phyloP scores from a whole-genome alignment of 2,329 filamentous ascomycete species.

The Keithomyces neogunnii region DNA sequence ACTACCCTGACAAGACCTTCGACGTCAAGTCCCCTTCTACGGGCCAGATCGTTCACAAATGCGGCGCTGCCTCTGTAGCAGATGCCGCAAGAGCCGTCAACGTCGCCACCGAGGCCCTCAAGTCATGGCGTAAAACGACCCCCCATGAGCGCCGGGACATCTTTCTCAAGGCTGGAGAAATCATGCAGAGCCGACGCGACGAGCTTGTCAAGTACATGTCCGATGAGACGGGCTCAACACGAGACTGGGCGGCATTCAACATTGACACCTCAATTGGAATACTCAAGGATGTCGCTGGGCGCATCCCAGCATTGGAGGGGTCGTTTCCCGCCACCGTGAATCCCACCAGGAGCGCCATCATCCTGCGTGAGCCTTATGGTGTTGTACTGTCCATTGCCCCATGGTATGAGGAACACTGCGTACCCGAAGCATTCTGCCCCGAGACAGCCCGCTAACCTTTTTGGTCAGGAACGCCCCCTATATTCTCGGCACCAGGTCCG shows the following conservation, averaged over 20 bases:
- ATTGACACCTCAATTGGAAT: slow-evolving; percentile 25
- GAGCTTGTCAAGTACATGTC: slow-evolving; percentile 55
- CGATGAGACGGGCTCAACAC: slow-evolving; percentile 34
- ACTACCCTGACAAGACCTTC: slow-evolving; percentile 38
- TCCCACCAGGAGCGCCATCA: slow-evolving; percentile 40
- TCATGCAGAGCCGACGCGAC: slow-evolving; percentile 49
- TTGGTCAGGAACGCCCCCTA: slow-evolving; percentile 47
- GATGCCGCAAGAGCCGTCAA: slow-evolving; percentile 45
- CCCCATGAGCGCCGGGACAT: slow-evolving; percentile 57
- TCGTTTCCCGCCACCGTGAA: slow-evolving; percentile 25
- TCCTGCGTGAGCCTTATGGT: slow-evolving; percentile 69
- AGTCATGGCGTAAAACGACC: slow-evolving; percentile 57
- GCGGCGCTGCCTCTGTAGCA: slow-evolving; percentile 45
- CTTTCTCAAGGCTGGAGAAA: slow-evolving; percentile 58
- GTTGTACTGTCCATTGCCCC: slow-evolving; percentile 73
- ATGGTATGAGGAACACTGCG: slow-evolving; percentile 46
- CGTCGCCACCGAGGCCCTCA: slow-evolving; percentile 58
- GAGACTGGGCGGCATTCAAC: slow-evolving; percentile 33
- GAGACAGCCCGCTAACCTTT: not conserved
- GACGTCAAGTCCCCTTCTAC: slow-evolving; percentile 48
- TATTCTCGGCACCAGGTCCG: slow-evolving; percentile 43
- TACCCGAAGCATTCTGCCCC: not conserved
- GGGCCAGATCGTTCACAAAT: slow-evolving; percentile 44
- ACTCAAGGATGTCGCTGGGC: slow-evolving; percentile 34
- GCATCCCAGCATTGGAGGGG: slow-evolving; percentile 29